Conservation (phyloP, 768 basidiomycete species). For the Lentinula edodes region DNA sequence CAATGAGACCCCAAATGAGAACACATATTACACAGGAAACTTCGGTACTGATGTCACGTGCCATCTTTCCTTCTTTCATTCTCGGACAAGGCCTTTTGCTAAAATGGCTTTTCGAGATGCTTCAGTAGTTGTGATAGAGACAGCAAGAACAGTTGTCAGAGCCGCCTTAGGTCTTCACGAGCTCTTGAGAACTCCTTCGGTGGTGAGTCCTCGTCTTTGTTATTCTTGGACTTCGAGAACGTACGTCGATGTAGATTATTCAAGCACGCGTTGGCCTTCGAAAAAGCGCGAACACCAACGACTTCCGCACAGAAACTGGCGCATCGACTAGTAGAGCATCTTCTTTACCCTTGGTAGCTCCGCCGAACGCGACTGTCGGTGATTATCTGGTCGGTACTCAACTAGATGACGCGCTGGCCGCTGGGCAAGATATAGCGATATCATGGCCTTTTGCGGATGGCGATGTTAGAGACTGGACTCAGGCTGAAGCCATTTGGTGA, state of each 20-base stretch:
- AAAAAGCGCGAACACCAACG: constrained; percentile 31
- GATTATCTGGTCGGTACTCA: constrained; percentile 81
- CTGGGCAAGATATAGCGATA: constrained; percentile 66
- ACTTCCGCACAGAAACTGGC: background rate
- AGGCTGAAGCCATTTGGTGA: constrained; percentile 88
- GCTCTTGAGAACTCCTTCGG: constrained; percentile 66
- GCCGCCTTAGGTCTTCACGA: constrained; percentile 80
- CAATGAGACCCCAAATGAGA: no score
- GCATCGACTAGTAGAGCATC: constrained; percentile 46
- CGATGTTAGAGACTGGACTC: constrained; percentile 70
- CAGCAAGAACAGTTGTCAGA: constrained; percentile 60
- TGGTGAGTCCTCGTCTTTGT: constrained; percentile 47
- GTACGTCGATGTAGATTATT: constrained; percentile 49
- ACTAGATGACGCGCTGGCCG: constrained; percentile 73
- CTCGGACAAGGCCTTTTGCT: background rate
- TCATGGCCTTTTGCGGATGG: constrained; percentile 83
- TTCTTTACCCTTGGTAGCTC: constrained; percentile 36
- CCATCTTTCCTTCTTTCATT: background rate
- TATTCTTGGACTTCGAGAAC: background rate
- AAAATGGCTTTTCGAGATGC: constrained; percentile 75
- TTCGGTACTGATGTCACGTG: background rate
- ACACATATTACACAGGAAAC: background rate
- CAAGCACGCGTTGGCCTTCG: constrained; percentile 77
- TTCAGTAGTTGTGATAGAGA: constrained; percentile 77
- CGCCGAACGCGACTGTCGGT: constrained; percentile 48